A percentile compares a stretch with the other conserved stretches of the same genome.
Evolutionary conservation across 345 rosid species (phyloP).

Genomic region (Dipteronia sinensis): DNA sequence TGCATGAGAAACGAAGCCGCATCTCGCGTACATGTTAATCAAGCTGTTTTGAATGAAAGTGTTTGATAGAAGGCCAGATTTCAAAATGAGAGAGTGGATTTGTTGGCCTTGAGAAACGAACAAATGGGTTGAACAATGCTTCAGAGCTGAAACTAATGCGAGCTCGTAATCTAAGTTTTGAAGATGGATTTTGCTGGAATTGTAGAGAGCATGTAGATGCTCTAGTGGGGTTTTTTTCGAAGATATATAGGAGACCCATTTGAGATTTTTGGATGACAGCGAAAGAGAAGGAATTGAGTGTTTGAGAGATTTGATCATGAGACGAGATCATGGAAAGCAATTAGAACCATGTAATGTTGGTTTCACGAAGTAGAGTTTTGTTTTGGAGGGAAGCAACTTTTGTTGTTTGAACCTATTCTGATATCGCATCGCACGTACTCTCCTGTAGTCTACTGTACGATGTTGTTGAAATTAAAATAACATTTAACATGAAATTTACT

Average conservation of each 20-base stretch:
- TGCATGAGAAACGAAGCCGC: constrained; percentile 57
- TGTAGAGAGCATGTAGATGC: constrained; percentile 24
- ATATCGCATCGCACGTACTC: background rate
- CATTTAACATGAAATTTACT: too few relatives aligned
- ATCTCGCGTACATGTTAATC: constrained; percentile 73
- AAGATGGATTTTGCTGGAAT: constrained; percentile 14
- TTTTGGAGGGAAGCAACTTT: constrained; percentile 10
- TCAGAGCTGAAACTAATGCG: constrained; percentile 58
- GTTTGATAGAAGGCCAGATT: constrained; percentile 62
- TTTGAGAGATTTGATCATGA: constrained; percentile 44
- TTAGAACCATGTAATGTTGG: background rate
- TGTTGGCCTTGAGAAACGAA: constrained; percentile 46
- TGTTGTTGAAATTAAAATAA: too few relatives aligned
- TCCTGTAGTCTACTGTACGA: background rate
- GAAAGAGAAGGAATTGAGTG: constrained; percentile 24
- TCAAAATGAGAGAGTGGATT: constrained; percentile 53
- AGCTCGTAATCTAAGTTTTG: constrained; percentile 35
- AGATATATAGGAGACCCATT: constrained; percentile 40
- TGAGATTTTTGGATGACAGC: constrained; percentile 21
- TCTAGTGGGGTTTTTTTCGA: constrained; percentile 11
- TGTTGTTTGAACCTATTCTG: background rate
- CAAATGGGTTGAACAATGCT: constrained; percentile 44
- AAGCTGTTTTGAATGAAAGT: constrained; percentile 66
- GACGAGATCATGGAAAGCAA: constrained; percentile 33
- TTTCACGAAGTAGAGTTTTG: background rate